These are phyloP conservation scores for Rubia tinctorum DNA, from an alignment of 305 asterid species.

Conservation along the genomic window DNA sequence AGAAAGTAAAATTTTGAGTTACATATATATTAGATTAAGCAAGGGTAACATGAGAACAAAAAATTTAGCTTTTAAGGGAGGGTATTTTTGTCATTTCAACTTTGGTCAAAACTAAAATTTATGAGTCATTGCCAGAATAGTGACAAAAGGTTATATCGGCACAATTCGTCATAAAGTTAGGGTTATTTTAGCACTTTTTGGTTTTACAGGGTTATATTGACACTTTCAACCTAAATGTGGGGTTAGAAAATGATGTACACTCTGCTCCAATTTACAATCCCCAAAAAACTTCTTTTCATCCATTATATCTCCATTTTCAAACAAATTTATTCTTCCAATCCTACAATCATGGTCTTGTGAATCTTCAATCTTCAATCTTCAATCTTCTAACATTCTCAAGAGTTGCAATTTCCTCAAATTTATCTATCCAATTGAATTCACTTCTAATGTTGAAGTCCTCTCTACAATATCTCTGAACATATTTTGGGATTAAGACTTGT, in stretches of 20 bases:
- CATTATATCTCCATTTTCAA: slow-evolving; percentile 49
- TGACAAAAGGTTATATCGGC: too few species aligned
- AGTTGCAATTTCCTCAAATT: slow-evolving; percentile 16
- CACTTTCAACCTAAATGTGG: too few species aligned
- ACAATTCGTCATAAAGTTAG: too few species aligned
- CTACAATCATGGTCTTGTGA: slow-evolving; percentile 38
- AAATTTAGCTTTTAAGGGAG: too few species aligned
- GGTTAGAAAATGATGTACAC: slow-evolving; percentile 20
- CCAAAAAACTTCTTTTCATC: slow-evolving; percentile 58
- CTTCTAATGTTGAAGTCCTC: slow-evolving; percentile 65
- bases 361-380: slow-evolving; percentile 22
- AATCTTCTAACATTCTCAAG: slow-evolving; percentile 15
- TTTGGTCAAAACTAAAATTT: too few species aligned
- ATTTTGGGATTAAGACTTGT: slow-evolving; percentile 64
- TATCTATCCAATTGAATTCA: slow-evolving; percentile 42
- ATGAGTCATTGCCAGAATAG: too few species aligned
- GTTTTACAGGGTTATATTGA: too few species aligned
- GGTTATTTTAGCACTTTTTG: too few species aligned
- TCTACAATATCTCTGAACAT: slow-evolving; percentile 44
- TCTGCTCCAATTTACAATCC: slow-evolving; percentile 60
- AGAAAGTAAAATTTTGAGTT: too few species aligned
- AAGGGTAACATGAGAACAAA: too few species aligned
- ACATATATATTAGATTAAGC: too few species aligned
- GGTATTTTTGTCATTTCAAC: too few species aligned
- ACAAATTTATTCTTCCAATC: slow-evolving; percentile 20